Base-by-base conservation (phyloP, 495 filamentous ascomycete species). In the Aspergillus biplanus region DNA sequence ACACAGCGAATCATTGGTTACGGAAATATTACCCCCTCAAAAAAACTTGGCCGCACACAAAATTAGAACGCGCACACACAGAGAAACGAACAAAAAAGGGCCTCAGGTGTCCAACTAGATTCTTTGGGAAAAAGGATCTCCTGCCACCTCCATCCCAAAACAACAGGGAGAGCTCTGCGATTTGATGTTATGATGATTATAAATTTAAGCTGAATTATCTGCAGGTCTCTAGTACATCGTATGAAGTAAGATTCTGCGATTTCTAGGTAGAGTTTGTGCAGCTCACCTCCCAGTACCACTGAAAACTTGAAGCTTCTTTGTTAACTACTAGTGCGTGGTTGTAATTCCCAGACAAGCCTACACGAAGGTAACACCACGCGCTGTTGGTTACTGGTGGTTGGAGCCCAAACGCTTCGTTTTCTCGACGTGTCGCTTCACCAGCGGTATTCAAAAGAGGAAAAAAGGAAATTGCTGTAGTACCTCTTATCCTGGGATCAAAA, bases 391-490 rank as follows among this genome's bases (percentile, higher is more conserved):
- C 33, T 65, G 58, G 59, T 37, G 46, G 13, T 56, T 44, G 47
- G 32, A 42, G 55, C 60, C 59, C 63, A 68, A 68, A 69, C 67
- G 61, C 63, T 66, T 63, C 37, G 46, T 46, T 57, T 65, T 57
- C 56, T 62, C 56, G 53, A 65, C 59, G 53, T 63, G 63, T 65
- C 56, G 62, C 55, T 65, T 65, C n/a, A 39, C 34, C 31, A 21
- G 5, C 42, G 56, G 56, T 58, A 61, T 62, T 52, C 48, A 35
- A 55, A 37, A 18, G 12, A 34, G 33, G 11, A 59, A 50, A 63
- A 52, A 31, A 32, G 47, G 16, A 18, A 31, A 9, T 50, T n/a
- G 11, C 47, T 27, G 2, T 27, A 27, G 21, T 27, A 27, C 21
- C 21, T 7, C 16, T 27, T 27, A 27, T 7, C 1, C 1, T 7